Evolutionary conservation across 1,284 basidiomycete species (phyloP), one percentile per base, ranked within the genome.

Genomic region (Pterula multifida): DNA sequence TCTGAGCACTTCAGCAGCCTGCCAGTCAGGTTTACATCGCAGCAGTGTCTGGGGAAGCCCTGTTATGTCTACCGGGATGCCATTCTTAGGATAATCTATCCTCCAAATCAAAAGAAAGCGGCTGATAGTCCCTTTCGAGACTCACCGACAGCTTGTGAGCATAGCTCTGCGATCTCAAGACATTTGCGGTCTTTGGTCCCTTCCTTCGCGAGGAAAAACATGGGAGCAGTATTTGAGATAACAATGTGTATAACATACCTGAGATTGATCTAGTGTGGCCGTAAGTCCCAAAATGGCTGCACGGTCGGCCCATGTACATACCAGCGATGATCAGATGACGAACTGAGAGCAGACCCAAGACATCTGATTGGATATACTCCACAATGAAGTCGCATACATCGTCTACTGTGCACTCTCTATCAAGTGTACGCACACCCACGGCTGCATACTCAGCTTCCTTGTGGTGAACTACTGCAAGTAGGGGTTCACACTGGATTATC

Each of bases 321-420:
- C 82, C 83, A 56, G 88, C 83, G 53, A 89, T 82, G 2, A 78
- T 71, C 13, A 92, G 69, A 56, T 90, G 79, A 46, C 80, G 71
- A 58, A 78, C 71, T n/a, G 80, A 77, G 42, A 82, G 62, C 25
- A 86, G 63, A 23, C 84, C 85, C 85, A 47, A 19, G 12, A 47
- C 45, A 19, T 47, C 45, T 4, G 85, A 87, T 54, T 85, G 76
- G 58, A 90, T 86, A 53, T 87, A 92, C 56, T 90, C 80, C 19
- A 91, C 77, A 25, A 92, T 71, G 60, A 92, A 92, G 55, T 90
- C 73, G 54, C 81, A 84, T 1, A 91, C 79, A 55, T 91, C 87
- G 1, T 82, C 71, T 3, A 90, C 75, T 0, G 73, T 79, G 53
- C 79, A 79, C 1, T 76, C 68, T 22, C 75, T 68, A 2, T 73